Conservation (phyloP, 345 rosid species). For the Linum lewisii region DNA sequence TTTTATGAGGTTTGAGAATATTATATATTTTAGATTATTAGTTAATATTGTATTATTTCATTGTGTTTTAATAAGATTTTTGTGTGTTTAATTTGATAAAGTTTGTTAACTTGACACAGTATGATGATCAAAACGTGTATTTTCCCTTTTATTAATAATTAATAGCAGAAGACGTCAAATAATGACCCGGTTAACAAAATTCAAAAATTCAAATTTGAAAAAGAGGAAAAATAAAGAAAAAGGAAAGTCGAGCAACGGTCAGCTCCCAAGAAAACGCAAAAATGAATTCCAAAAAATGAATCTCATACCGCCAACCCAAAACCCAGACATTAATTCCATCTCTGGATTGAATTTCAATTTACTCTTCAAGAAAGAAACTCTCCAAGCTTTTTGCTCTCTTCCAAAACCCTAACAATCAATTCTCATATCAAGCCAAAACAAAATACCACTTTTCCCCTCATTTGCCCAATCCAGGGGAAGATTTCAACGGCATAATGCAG, state of each 20-base stretch:
- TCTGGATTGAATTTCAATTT: not conserved
- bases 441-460: not conserved
- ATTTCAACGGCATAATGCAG: conserved; percentile 3
- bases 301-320: not conserved
- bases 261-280: not conserved
- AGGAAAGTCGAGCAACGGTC: conserved; percentile 9
- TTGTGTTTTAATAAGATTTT: no score
- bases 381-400: not conserved
- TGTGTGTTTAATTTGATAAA: no score
- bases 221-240: not conserved
- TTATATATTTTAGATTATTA: no score
- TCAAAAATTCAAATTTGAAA: conserved; percentile 6
- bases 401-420: not conserved
- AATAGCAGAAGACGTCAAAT: not conserved
- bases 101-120: no score
- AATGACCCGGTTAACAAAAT: conserved; percentile 7
- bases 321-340: no score
- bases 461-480: not conserved
- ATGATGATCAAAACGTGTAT: no score
- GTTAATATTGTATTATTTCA: no score
- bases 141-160: no score
- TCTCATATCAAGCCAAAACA: not conserved
- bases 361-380: no score
- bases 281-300: no score
- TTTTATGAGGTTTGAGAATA: no score